A percentile compares a stretch with the other conserved stretches of the same genome.
Evolutionary conservation across 371 early-diverging fungal species (phyloP).

Genomic region (Apophysomyces trapeziformis): DNA sequence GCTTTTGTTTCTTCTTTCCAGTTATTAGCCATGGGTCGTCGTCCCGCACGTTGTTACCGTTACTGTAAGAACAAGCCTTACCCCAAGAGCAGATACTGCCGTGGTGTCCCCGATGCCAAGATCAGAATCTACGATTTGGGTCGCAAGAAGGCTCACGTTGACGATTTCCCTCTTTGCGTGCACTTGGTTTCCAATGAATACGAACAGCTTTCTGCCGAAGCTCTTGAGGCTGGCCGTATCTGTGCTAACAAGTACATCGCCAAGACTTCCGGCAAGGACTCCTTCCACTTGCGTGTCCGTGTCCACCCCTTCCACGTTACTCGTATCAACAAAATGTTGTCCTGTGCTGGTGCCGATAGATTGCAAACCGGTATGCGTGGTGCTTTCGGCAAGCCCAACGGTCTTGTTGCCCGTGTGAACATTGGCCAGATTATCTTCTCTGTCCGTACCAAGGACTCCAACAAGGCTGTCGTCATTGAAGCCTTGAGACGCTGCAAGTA

Average conservation of each 20-base stretch:
- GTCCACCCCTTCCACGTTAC: slow-evolving; percentile 99
- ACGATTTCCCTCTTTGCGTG: slow-evolving; percentile 97
- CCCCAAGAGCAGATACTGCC: slow-evolving; percentile 99
- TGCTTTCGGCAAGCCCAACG: slow-evolving; percentile 99
- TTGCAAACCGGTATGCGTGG: slow-evolving; percentile 99
- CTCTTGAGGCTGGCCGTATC: slow-evolving; percentile 99
- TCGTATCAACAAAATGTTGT: slow-evolving; percentile 99
- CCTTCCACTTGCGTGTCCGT: slow-evolving; percentile 99
- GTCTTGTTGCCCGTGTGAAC: slow-evolving; percentile 99
- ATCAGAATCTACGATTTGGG: slow-evolving; percentile 99
- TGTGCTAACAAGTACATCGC: slow-evolving; percentile 99
- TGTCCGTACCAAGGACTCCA: slow-evolving; percentile 97
- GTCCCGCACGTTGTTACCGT: slow-evolving; percentile 99
- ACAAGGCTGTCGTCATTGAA: slow-evolving; percentile 96
- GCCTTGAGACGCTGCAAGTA: slow-evolving; percentile 97
- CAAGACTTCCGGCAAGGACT: slow-evolving; percentile 99
- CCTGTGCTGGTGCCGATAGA: slow-evolving; percentile 99
- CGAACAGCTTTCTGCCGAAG: slow-evolving; percentile 99
- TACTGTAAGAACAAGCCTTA: slow-evolving; percentile 99
- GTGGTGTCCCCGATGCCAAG: slow-evolving; percentile 99
- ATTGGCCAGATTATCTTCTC: slow-evolving; percentile 99
- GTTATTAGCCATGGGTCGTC: slow-evolving; percentile 89
- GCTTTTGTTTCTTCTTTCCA: not conserved
- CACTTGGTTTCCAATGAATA: slow-evolving; percentile 99
- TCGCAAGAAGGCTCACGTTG: slow-evolving; percentile 98